A percentile compares a stretch with the other conserved stretches of the same genome.
Conservation (phyloP, 1,284 basidiomycete genomes). For the Trametes pubescens region DNA sequence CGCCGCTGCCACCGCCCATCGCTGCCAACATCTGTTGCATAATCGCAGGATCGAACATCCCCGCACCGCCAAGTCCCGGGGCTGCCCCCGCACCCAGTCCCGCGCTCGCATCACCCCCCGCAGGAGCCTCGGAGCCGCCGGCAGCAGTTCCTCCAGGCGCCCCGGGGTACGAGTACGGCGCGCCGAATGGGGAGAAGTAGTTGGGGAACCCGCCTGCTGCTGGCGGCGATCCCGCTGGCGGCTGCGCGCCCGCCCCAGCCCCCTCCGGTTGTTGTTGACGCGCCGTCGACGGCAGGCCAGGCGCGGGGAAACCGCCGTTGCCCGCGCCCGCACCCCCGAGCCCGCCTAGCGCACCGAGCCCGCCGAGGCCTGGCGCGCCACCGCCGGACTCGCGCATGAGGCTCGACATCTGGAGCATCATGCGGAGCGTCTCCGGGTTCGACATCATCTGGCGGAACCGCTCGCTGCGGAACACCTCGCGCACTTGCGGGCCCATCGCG, state of each 20-base stretch:
- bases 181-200: conserved; percentile 23
- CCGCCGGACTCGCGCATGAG: conserved; percentile 55
- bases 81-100: conserved; percentile 32
- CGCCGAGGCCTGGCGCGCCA: conserved; percentile 35
- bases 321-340: conserved; percentile 32
- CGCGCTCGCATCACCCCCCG: conserved; percentile 29
- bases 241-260: conserved; percentile 12
- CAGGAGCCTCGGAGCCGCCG: conserved; percentile 1
- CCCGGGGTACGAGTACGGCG: conserved; percentile 34
- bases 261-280: conserved; percentile 30
- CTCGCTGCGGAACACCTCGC: conserved; percentile 83
- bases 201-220: background rate
- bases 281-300: conserved; percentile 55
- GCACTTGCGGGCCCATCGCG: conserved; percentile 81
- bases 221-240: conserved; percentile 10
- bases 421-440: conserved; percentile 79
- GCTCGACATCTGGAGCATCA: conserved; percentile 85
- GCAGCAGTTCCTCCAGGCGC: conserved; percentile 2
- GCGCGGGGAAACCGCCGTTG: conserved; percentile 59
- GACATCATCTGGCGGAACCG: conserved; percentile 87
- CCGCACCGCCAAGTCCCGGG: conserved; percentile 19
- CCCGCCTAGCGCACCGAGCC: conserved; percentile 35
- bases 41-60: conserved; percentile 52
- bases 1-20: conserved; percentile 43
- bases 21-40: conserved; percentile 59